Conservation (phyloP, 345 rosid species). For the Combretum micranthum region DNA sequence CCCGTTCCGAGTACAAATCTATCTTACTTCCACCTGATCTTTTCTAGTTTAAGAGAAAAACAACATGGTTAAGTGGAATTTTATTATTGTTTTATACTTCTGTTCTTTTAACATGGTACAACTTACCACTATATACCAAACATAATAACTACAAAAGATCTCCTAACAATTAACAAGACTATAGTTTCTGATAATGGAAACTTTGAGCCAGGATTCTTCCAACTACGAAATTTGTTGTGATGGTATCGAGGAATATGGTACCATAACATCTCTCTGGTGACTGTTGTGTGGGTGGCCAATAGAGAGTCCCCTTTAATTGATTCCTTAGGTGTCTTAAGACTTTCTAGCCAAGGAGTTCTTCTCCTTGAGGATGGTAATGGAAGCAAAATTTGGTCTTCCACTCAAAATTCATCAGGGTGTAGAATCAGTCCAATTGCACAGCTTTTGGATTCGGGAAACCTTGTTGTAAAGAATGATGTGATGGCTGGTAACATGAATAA, state of each 20-base stretch:
- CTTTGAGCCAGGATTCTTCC: conserved; percentile 30
- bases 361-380: neutral
- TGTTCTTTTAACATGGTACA: neutral
- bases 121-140: neutral
- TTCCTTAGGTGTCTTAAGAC: conserved; percentile 2
- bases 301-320: conserved; percentile 1
- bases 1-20: too few relatives aligned
- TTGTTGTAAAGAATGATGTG: conserved; percentile 25
- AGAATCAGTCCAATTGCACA: too few relatives aligned
- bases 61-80: too few relatives aligned
- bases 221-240: conserved; percentile 5
- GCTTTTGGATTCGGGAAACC: too few relatives aligned
- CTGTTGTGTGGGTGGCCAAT: too few relatives aligned
- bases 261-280: conserved; percentile 10
- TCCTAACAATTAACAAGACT: conserved; percentile 18
- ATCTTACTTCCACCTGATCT: too few relatives aligned
- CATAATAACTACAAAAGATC: conserved; percentile 5
- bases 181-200: too few relatives aligned
- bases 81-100: neutral
- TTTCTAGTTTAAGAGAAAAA: too few relatives aligned
- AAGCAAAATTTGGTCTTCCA: too few relatives aligned
- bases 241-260: conserved; percentile 29
- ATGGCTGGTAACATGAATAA: too few relatives aligned
- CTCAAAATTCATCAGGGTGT: too few relatives aligned
- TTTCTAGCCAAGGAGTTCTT: conserved; percentile 3